A percentile compares a stretch with the other conserved stretches of the same genome.
Evolutionary conservation across 1,139 yeast genomes (phyloP).

Genomic region (Zygosaccharomyces pseudobailii): DNA sequence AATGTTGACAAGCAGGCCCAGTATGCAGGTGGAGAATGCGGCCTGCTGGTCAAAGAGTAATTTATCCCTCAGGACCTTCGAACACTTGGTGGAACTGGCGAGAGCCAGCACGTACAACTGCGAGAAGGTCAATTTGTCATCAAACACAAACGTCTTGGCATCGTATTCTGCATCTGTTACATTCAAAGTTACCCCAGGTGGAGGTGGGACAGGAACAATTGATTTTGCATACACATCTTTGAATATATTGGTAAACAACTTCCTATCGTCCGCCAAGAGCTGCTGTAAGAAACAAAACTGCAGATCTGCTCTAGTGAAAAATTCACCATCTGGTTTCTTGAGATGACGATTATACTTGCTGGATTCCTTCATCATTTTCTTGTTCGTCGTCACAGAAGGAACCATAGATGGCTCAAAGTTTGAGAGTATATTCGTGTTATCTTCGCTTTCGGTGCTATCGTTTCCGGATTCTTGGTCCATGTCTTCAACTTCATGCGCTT

Average conservation of each 20-base stretch:
- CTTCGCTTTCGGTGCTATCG: constrained; percentile 27
- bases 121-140: constrained; percentile 63
- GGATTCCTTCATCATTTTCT: constrained; percentile 18
- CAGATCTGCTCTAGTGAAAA: constrained; percentile 82
- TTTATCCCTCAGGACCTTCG: constrained; percentile 76
- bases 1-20: constrained; percentile 80
- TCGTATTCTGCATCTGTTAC: constrained; percentile 32
- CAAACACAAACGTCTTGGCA: constrained; percentile 38
- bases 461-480: constrained; percentile 6
- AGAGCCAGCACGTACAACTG: constrained; percentile 78
- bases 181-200: constrained; percentile 23
- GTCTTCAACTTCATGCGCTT: constrained; percentile 1
- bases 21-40: constrained; percentile 73
- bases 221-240: constrained; percentile 23
- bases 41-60: constrained; percentile 56
- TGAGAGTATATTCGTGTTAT: constrained; percentile 10
- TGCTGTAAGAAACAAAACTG: constrained; percentile 73
- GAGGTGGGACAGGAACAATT: constrained; percentile 17
- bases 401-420: constrained; percentile 9
- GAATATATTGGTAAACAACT: constrained; percentile 65
- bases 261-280: constrained; percentile 57
- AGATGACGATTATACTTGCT: constrained; percentile 49
- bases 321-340: constrained; percentile 89
- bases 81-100: constrained; percentile 79
- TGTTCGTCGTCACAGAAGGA: constrained; percentile 12